Base-by-base conservation (phyloP, 2,329 filamentous ascomycete genomes). In the Ceratocystis cubensis region DNA sequence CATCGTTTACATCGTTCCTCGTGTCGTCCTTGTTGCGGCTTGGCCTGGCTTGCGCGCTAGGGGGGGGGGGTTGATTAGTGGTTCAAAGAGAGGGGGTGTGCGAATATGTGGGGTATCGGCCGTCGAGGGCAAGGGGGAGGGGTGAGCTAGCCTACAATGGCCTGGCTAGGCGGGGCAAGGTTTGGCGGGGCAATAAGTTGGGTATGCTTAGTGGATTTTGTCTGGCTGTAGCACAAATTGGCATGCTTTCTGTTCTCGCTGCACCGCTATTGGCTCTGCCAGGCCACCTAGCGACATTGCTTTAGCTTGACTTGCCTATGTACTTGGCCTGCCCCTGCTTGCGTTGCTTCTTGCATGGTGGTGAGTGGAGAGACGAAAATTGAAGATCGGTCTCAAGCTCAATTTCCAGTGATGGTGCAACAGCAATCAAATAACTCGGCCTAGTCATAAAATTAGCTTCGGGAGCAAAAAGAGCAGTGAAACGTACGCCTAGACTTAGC, bases 1-100 rank as follows among this genome's bases (percentile, higher is more conserved):
- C 59, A 20, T 62, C 41, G 30, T 62, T 62, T 62, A 10, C 59
- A 7, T 62, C 41, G 30, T 62, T 62, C 44, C 22, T 62, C 30
- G n/a, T 41, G 20, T 62, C 28, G 8, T 44, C 22, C 22, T 30
- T 57, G 30, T 57, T 57, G 53, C 53, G 53, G 53, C 53, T 57
- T 57, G 53, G 53, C 53, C 30, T 41, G 37, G 37, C 37, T 41
- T 41, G 37, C 37, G 48, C 48, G 48, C 48, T 50, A 20, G 50
- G 8, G 53, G 22, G 15, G 53, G 22, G 22, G 25, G 53, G 30
- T 57, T 57, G 50, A 25, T 56, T 56, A 17, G 37, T 37, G 33
- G 33, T 37, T 10, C 33, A 37, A 37, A 10, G 33, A 37, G 33
- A 13, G 8, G 33, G 37, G 10, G 37, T 41, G 37, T 41, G 8